A percentile compares a stretch with the other conserved stretches of the same genome.
Conservation (phyloP, 1,284 basidiomycete species). For the Boletus holoroseus region DNA sequence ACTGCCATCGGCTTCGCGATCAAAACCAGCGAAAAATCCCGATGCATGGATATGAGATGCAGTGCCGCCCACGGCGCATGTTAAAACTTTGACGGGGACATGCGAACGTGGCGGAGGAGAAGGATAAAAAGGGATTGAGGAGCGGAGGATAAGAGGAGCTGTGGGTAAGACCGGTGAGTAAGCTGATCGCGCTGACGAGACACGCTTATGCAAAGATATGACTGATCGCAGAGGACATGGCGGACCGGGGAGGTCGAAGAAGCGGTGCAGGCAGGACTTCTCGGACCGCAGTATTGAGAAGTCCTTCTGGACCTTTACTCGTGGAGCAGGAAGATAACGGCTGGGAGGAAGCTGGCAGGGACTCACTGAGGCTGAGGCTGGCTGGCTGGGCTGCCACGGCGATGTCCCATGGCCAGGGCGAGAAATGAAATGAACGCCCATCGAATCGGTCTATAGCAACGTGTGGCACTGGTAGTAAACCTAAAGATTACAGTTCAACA, state of each 20-base stretch:
- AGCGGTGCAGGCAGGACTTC: conserved; percentile 27
- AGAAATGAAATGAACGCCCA: conserved; percentile 25
- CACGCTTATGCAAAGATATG: conserved; percentile 21
- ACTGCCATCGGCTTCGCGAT: conserved; percentile 31
- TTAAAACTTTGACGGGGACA: conserved; percentile 11
- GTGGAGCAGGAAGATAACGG: conserved; percentile 23
- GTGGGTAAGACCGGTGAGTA: conserved; percentile 22
- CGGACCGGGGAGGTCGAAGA: conserved; percentile 17
- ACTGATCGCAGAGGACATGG: conserved; percentile 19
- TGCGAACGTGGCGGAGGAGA: conserved; percentile 7
- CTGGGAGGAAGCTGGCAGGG: conserved; percentile 8
- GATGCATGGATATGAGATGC: conserved; percentile 19
- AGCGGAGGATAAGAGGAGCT: conserved; percentile 13
- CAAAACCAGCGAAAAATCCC: conserved; percentile 23
- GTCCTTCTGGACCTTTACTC: conserved; percentile 25
- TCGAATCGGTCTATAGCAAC: conserved; percentile 20
- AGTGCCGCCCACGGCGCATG: conserved; percentile 15
- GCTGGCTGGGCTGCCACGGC: conserved; percentile 23
- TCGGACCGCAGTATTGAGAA: conserved; percentile 22
- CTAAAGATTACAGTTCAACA: conserved; percentile 20
- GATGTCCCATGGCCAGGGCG: conserved; percentile 25
- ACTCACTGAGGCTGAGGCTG: conserved; percentile 7
- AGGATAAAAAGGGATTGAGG: conserved; percentile 1
- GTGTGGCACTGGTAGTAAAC: conserved; percentile 20
- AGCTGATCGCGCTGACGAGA: conserved; percentile 15